Percentiles rank a stretch among this genome's conserved stretches.
These are phyloP conservation scores for Ramaria rubella DNA, from an alignment of 768 basidiomycete genomes.

Conservation along the genomic window DNA sequence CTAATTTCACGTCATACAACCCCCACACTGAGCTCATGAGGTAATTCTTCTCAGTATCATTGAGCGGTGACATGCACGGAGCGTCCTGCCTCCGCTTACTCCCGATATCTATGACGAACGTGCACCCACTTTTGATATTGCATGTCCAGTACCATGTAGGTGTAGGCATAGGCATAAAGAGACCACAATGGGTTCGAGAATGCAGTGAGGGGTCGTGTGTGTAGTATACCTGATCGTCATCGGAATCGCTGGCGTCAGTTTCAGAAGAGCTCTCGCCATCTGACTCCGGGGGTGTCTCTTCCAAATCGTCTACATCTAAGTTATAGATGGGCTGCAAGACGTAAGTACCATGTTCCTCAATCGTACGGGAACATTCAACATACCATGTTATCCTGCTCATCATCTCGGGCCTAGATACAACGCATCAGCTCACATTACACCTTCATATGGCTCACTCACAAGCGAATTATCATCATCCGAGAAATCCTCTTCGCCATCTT, in stretches of 20 bases:
- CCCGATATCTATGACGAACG: conserved; percentile 4
- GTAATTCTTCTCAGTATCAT: not conserved
- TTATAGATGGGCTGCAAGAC: not conserved
- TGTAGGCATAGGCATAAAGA: conserved; percentile 2
- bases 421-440: too few species aligned
- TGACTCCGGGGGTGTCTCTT: not conserved
- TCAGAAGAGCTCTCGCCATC: not conserved
- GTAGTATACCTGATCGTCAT: conserved; percentile 1
- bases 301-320: not conserved
- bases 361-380: not conserved
- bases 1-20: not conserved
- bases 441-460: not conserved
- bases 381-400: not conserved
- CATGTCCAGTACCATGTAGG: conserved; percentile 8
- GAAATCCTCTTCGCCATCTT: not conserved
- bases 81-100: not conserved
- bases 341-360: not conserved
- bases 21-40: not conserved
- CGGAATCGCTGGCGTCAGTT: not conserved
- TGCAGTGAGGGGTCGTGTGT: not conserved
- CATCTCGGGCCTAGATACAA: not conserved
- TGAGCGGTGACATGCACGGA: conserved; percentile 4
- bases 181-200: not conserved
- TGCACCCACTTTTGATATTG: not conserved
- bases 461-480: not conserved